These are phyloP conservation scores for Clarireedia homoeocarpa DNA, from an alignment of 2,329 filamentous ascomycete genomes.

Conservation along the genomic window DNA sequence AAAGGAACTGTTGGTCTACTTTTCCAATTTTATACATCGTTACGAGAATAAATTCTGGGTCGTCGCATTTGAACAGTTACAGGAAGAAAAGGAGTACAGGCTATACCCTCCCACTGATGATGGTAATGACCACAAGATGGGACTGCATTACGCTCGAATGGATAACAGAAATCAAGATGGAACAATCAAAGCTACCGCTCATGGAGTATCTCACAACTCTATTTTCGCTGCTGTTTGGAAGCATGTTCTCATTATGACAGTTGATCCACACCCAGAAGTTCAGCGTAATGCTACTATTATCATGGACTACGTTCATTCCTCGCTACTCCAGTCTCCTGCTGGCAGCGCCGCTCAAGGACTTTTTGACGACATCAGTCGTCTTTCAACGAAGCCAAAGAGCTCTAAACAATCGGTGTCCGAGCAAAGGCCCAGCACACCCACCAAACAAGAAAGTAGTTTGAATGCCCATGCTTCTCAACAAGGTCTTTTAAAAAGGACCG, in stretches of 20 bases:
- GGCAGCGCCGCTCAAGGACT: conserved; percentile 61
- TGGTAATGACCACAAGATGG: conserved; percentile 52
- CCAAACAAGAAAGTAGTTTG: conserved; percentile 19
- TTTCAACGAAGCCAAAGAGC: conserved; percentile 40
- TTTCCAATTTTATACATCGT: conserved; percentile 82
- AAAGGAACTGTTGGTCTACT: conserved; percentile 86
- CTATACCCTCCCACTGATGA: conserved; percentile 47
- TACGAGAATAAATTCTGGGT: conserved; percentile 92
- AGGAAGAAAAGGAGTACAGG: conserved; percentile 71
- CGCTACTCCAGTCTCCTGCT: conserved; percentile 69
- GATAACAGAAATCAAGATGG: conserved; percentile 50
- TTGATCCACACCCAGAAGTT: conserved; percentile 91
- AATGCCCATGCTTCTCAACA: conserved; percentile 44
- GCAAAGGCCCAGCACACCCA: conserved; percentile 26
- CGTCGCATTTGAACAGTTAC: conserved; percentile 81
- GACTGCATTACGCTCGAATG: conserved; percentile 51
- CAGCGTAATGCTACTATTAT: conserved; percentile 78
- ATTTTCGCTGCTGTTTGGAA: conserved; percentile 94
- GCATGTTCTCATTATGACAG: conserved; percentile 79
- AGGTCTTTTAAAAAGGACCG: conserved; percentile 54
- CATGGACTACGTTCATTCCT: conserved; percentile 75
- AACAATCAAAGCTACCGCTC: conserved; percentile 46
- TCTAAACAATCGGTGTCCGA: conserved; percentile 23
- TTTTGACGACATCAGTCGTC: conserved; percentile 63
- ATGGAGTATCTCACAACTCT: conserved; percentile 71